These are phyloP conservation scores for Paramecium octaurelia DNA, from an alignment of 73 alveolate genomes.

Conservation along the genomic window DNA sequence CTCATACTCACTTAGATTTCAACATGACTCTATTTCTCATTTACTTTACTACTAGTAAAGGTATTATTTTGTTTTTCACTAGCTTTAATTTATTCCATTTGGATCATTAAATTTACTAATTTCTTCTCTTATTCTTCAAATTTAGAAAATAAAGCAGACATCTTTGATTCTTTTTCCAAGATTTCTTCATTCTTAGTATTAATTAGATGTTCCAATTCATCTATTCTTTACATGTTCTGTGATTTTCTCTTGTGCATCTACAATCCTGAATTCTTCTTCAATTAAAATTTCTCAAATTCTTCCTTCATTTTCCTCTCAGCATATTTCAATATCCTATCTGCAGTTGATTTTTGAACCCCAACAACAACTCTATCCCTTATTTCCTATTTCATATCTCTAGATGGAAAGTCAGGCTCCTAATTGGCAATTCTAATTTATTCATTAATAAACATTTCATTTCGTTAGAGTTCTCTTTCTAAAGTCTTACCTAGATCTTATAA, in stretches of 20 bases:
- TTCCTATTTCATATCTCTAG: conserved; percentile 11
- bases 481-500: not conserved
- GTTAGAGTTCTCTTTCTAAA: not conserved
- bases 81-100: not conserved
- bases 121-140: not conserved
- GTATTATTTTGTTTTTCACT: not conserved
- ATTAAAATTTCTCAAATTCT: not conserved
- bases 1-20: conserved; percentile 11
- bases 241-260: not conserved
- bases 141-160: not conserved
- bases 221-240: not conserved
- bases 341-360: not conserved
- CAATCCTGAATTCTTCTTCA: not conserved
- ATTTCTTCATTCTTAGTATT: conserved; percentile 4
- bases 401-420: not conserved
- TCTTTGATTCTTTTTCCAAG: conserved; percentile 3
- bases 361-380: not conserved
- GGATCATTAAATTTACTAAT: not conserved
- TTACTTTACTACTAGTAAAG: not conserved
- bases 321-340: not conserved
- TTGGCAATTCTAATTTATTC: not conserved
- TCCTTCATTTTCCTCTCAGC: conserved; percentile 15
- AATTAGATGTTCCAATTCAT: conserved; percentile 7
- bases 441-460: conserved; percentile 16
- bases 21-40: not conserved